These are phyloP conservation scores for Choiromyces venosus DNA, from an alignment of 495 filamentous ascomycete genomes.

Conservation along the genomic window DNA sequence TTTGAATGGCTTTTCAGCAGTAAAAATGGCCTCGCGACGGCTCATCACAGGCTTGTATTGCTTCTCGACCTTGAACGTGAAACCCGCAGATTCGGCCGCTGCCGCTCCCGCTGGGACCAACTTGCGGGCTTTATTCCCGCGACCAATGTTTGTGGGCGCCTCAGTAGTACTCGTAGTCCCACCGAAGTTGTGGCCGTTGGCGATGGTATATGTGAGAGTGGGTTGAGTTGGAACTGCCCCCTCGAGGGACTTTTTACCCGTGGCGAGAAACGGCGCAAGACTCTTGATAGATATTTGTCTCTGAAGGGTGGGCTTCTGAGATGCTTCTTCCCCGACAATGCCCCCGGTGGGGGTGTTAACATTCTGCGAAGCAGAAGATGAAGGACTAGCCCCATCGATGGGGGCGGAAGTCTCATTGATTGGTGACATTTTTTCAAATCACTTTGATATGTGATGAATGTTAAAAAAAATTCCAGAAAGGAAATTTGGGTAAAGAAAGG, in stretches of 20 bases:
- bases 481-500: not conserved
- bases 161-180: not conserved
- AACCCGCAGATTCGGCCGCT: not conserved
- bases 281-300: not conserved
- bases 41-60: not conserved
- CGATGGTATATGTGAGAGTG: not conserved
- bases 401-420: not conserved
- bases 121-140: not conserved
- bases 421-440: not conserved
- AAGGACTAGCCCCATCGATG: not conserved
- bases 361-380: not conserved
- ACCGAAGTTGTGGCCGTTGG: not conserved
- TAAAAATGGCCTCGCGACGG: not conserved
- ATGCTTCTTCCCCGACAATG: not conserved
- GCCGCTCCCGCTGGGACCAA: no score
- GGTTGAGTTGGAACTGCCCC: not conserved
- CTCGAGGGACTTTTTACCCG: not conserved
- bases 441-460: not conserved
- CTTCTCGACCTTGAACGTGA: not conserved
- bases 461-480: not conserved
- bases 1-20: no score
- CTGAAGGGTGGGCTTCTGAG: not conserved
- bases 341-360: not conserved
- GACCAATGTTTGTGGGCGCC: not conserved
- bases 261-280: not conserved